These are phyloP conservation scores for Linnemannia elongata DNA, from an alignment of 192 early-diverging fungal species.

Conservation along the genomic window DNA sequence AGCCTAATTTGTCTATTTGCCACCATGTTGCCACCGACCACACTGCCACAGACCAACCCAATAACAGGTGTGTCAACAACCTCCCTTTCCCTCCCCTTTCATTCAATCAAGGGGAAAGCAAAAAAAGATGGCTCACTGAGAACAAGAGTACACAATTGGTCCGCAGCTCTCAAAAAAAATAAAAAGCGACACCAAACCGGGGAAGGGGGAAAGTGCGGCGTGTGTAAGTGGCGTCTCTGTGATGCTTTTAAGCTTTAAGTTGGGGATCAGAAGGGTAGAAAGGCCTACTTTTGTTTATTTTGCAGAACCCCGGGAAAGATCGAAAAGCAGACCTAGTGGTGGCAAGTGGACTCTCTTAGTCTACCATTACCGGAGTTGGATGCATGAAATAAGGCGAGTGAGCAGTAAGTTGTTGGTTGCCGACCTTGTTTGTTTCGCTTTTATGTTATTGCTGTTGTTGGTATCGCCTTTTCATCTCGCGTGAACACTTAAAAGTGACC, in stretches of 20 bases:
- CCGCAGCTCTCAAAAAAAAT: not conserved
- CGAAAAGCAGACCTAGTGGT: not conserved
- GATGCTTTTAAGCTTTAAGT: not conserved
- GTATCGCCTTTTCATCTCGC: not conserved
- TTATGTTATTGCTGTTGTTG: not conserved
- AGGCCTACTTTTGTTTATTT: not conserved
- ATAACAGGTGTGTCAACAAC: not conserved
- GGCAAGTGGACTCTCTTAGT: not conserved
- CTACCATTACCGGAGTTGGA: too few relatives aligned
- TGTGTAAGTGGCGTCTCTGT: not conserved
- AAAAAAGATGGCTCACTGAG: not conserved
- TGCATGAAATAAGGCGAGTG: too few relatives aligned
- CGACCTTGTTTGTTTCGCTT: not conserved
- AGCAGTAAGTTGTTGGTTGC: not conserved
- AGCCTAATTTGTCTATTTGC: not conserved
- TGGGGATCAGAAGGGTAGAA: not conserved
- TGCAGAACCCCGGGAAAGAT: not conserved
- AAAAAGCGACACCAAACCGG: not conserved
- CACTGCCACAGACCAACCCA: not conserved
- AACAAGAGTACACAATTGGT: not conserved
- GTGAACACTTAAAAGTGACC: not conserved
- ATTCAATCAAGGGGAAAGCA: not conserved
- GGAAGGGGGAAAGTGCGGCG: not conserved
- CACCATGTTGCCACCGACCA: not conserved
- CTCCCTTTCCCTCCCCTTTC: not conserved